phyloP scores from a whole-genome alignment of 306 rosid species.

The Pterocarpus macrocarpus region DNA sequence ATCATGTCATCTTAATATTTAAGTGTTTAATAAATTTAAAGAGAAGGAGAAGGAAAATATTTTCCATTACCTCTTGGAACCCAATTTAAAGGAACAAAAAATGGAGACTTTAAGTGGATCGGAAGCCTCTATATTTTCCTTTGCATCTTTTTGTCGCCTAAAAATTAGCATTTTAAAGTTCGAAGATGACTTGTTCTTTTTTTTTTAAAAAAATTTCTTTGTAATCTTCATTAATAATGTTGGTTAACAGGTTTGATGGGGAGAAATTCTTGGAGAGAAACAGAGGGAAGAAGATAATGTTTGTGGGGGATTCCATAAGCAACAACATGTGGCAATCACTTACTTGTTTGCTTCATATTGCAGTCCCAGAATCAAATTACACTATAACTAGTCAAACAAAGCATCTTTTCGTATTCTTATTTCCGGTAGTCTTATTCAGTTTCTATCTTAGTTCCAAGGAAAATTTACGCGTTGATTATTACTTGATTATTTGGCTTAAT shows the following conservation, averaged over 20 bases:
- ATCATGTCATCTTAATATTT: no score
- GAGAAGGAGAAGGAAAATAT: no score
- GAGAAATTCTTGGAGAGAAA: conserved; percentile 64
- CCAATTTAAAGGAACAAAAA: no score
- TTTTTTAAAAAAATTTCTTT: no score
- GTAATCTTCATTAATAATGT: neutral
- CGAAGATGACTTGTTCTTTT: neutral
- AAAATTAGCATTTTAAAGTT: neutral
- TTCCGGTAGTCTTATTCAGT: conserved; percentile 52
- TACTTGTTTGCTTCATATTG: conserved; percentile 67
- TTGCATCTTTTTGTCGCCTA: neutral
- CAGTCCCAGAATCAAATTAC: conserved; percentile 62
- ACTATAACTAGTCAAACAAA: conserved; percentile 35
- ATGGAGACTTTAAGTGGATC: no score
- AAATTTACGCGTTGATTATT: neutral
- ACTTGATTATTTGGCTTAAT: conserved; percentile 12
- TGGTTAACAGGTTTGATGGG: conserved; percentile 67
- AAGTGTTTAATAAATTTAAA: no score
- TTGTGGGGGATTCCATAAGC: conserved; percentile 88
- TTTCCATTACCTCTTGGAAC: no score
- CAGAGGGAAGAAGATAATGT: conserved; percentile 70
- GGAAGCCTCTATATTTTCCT: neutral
- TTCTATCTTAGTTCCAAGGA: neutral
- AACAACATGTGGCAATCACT: conserved; percentile 88
- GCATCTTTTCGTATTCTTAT: conserved; percentile 49